A percentile compares a stretch with the other conserved stretches of the same genome.
phyloP scores from a whole-genome alignment of 2,329 filamentous ascomycete species.

The Ilyonectria sp. region DNA sequence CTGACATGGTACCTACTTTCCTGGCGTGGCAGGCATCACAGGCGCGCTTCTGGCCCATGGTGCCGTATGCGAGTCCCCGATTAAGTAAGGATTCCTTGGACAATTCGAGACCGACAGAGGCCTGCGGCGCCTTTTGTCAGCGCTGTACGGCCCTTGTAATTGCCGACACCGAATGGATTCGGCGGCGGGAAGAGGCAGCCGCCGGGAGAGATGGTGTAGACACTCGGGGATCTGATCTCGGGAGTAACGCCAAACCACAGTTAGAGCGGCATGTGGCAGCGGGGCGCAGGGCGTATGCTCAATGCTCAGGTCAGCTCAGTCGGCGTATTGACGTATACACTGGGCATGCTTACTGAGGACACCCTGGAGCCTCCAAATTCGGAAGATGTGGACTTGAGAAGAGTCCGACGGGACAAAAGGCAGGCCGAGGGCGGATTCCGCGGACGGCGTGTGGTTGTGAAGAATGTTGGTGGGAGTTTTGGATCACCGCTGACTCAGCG shows the following conservation, averaged over 20 bases:
- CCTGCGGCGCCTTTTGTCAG: constrained; percentile 1
- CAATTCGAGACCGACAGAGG: background rate
- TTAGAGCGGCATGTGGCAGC: background rate
- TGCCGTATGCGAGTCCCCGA: background rate
- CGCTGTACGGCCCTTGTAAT: background rate
- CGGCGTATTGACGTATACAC: background rate
- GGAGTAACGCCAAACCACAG: background rate
- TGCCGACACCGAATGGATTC: background rate
- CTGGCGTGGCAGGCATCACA: constrained; percentile 25
- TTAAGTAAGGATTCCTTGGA: constrained; percentile 1
- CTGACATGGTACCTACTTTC: constrained; percentile 14
- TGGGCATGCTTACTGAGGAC: background rate
- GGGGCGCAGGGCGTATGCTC: background rate
- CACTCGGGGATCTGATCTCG: background rate
- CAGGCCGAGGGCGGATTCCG: constrained; percentile 16
- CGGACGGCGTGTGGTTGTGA: constrained; percentile 1
- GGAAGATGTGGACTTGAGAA: constrained; percentile 14
- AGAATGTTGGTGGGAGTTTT: background rate
- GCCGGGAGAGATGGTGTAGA: background rate
- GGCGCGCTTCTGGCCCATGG: constrained; percentile 5
- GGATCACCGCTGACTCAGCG: constrained; percentile 29
- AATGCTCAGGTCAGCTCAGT: background rate
- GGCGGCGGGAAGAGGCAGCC: background rate
- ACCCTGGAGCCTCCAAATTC: background rate
- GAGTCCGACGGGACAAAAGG: constrained; percentile 7